Evolutionary conservation across 345 rosid species (phyloP).

Genomic region (Citrus maxima): DNA sequence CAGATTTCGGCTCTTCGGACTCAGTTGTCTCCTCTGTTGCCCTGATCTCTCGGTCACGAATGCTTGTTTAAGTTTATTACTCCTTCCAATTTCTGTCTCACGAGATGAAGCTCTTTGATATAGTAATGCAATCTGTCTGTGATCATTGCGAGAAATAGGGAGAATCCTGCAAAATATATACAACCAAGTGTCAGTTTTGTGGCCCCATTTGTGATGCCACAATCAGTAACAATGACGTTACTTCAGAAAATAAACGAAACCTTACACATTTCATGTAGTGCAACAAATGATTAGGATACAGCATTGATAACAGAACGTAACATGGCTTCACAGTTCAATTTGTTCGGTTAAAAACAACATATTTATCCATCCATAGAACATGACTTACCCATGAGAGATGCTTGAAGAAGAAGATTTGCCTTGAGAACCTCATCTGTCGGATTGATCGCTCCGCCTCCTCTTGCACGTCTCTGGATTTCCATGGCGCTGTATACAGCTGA

Average conservation of each 20-base stretch:
- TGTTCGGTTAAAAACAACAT: neutral
- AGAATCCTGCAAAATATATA: slow-evolving; percentile 27
- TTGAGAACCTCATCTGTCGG: slow-evolving; percentile 47
- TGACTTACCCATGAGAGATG: slow-evolving; percentile 48
- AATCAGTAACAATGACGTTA: neutral
- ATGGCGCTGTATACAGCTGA: slow-evolving; percentile 15
- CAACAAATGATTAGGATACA: neutral
- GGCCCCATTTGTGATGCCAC: neutral
- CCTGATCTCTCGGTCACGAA: neutral
- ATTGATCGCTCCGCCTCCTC: slow-evolving; percentile 30
- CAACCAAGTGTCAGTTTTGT: neutral
- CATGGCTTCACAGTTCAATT: neutral
- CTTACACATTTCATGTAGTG: too few species aligned
- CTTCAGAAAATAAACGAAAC: neutral
- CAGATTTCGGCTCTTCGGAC: neutral
- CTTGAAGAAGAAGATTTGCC: slow-evolving; percentile 37
- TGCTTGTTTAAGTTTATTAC: slow-evolving; percentile 1
- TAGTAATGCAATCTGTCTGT: slow-evolving; percentile 32
- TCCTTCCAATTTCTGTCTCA: slow-evolving; percentile 14
- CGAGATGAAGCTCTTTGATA: slow-evolving; percentile 21
- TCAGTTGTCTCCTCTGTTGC: neutral
- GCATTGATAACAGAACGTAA: too few species aligned
- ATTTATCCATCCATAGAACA: neutral
- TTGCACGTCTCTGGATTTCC: slow-evolving; percentile 25
- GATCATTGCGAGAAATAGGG: slow-evolving; percentile 35